Evolutionary conservation across 768 basidiomycete genomes (phyloP).

Genomic region (Hygrophoropsis aurantiaca): DNA sequence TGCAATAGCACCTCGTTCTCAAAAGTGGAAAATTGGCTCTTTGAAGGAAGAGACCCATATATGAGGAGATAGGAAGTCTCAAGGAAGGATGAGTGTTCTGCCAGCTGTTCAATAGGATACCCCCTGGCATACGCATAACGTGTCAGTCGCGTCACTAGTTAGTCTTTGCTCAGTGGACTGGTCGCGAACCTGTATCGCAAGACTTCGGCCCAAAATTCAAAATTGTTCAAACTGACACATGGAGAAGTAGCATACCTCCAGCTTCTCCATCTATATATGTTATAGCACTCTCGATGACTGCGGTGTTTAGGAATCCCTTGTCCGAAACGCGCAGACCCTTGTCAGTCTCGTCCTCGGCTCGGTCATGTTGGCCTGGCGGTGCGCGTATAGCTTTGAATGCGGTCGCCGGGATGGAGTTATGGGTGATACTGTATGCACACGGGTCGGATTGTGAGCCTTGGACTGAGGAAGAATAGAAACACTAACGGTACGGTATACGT

Average conservation of each 20-base stretch:
- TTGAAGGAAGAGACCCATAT: constrained; percentile 78
- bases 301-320: constrained; percentile 82
- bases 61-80: constrained; percentile 86
- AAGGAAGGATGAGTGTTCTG: constrained; percentile 74
- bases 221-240: not conserved
- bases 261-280: constrained; percentile 92
- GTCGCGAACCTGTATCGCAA: constrained; percentile 73
- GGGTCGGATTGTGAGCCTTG: constrained; percentile 2
- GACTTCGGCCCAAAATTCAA: constrained; percentile 34
- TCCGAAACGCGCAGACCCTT: constrained; percentile 79
- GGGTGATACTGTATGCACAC: constrained; percentile 57
- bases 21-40: constrained; percentile 59
- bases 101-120: constrained; percentile 91
- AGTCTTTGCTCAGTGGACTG: not conserved
- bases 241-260: constrained; percentile 48
- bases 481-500: constrained; percentile 73
- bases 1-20: constrained; percentile 80
- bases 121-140: constrained; percentile 48
- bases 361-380: constrained; percentile 52
- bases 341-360: constrained; percentile 80
- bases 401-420: constrained; percentile 79
- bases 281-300: constrained; percentile 76
- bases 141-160: no score
- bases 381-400: constrained; percentile 79
- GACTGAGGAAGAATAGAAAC: not conserved